Base-by-base conservation (phyloP, 164 flowering plant species). In the Tinospora cordifolia region DNA sequence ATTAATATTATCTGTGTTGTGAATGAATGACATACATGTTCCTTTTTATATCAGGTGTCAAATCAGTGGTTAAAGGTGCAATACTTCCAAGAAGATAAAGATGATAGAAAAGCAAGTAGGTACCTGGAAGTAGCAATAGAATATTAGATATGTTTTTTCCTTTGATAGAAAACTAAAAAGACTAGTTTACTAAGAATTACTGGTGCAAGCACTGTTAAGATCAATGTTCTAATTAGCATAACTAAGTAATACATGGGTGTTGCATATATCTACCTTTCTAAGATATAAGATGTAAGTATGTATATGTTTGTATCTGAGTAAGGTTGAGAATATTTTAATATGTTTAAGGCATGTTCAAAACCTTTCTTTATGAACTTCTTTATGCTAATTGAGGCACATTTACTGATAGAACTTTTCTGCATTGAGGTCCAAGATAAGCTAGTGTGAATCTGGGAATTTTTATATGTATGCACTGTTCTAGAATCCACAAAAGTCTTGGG, bases 401-500 rank as follows among this genome's bases (percentile, higher is more conserved):
- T 68, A 26, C 22, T 77, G 40, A 41, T 72, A n/a, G n/a, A 71
- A 54, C 9, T 41, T 73, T 26, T 60, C 30, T 25, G 59, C 78
- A 69, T 81, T 85, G 90, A 73, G 90, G 85, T 65, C 88, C 91
- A 41, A 75, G 91, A 79, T 87, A 89, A 87, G 87, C 89, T 47
- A 85, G 89, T 69, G 87, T 86, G 71, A 87, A 87, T 75, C 74
- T 87, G 22, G 89, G 91, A 49, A 85, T 87, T 66, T 87, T 87
- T 69, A 86, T 87, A 68, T 87, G 91, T 81, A 84, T 87, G 88
- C 85, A 85, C 63, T 87, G 91, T 78, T 87, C 91, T 40, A 89
- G 91, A 59, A 81, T 85, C 63, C 91, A 87, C 60, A 82, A 89
- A 77, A 83, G 87, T 71, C 85, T 84, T 65, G 85, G 87, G 21